Evolutionary conservation across 2,329 filamentous ascomycete genomes (phyloP).

Genomic region (Aureobasidium sp.): DNA sequence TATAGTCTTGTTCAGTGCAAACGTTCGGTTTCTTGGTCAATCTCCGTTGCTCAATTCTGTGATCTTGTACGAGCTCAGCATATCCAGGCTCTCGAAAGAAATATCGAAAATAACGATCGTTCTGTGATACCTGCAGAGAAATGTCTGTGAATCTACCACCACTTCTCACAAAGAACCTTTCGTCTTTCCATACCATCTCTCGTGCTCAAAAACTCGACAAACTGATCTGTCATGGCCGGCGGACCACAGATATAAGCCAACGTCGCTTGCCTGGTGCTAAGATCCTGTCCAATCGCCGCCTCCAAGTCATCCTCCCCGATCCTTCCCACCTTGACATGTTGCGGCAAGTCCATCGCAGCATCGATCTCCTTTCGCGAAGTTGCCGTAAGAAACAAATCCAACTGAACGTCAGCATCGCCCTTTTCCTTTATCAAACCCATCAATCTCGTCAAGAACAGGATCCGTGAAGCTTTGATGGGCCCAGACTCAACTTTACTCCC

Average conservation of each 20-base stretch:
- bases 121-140: neutral
- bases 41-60: neutral
- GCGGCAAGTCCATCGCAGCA: conserved; percentile 6
- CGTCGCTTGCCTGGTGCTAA: conserved; percentile 30
- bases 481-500: conserved; percentile 41
- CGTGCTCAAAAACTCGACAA: conserved; percentile 34
- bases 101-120: neutral
- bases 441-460: conserved; percentile 44
- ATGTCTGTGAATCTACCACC: conserved; percentile 35
- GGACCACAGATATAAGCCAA: conserved; percentile 45
- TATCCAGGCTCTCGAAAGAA: neutral
- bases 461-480: conserved; percentile 26
- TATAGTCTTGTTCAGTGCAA: neutral
- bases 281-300: conserved; percentile 31
- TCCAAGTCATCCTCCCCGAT: conserved; percentile 31
- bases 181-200: conserved; percentile 34
- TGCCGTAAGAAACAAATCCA: conserved; percentile 28
- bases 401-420: conserved; percentile 21
- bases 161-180: conserved; percentile 44
- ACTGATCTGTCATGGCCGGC: conserved; percentile 41
- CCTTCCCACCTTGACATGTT: conserved; percentile 19
- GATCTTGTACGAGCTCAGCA: too few species aligned
- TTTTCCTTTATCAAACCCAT: conserved; percentile 24
- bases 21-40: neutral
- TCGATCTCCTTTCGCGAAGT: conserved; percentile 19